Evolutionary conservation across 1,284 basidiomycete genomes (phyloP), one percentile per base, ranked within the genome.

Genomic region (Inonotus obliquus): DNA sequence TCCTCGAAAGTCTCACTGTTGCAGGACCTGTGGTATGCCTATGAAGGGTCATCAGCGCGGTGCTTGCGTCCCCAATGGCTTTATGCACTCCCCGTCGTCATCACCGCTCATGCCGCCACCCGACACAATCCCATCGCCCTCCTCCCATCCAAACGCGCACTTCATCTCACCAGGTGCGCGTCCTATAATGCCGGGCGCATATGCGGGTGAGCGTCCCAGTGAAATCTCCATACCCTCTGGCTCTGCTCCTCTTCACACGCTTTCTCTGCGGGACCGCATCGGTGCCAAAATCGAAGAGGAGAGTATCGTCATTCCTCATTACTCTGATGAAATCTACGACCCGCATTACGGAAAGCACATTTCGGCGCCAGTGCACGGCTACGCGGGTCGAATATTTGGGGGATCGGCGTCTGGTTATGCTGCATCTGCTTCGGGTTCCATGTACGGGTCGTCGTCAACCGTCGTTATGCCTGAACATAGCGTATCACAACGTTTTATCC

Each of bases 41-140:
- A 66, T 64, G 65, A 64, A 62, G 37, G 65, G 65, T 9, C 65
- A 66, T 52, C 39, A 53, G 32, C 60, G 63, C 17, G 55, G 51
- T 23, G 37, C 25, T n/a, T 65, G 57, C 39, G 56, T 25, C 44
- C 38, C 52, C 41, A 37, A 38, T 29, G 11, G 21, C 13, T 19
- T 21, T 37, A 32, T 55, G 37, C 39, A 54, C 56, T 25, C 51
- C 47, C 23, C 57, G 21, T 17, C 47, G 54, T 45, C 32, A 49
- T 41, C 58, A 49, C 17, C 27, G 27, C 37, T 59, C 51, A 29
- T 44, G 62, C 39, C n/a, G 35, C 27, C 52, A 38, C 38, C 53
- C 32, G 47, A 29, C 49, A 51, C 53, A n/a, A 23, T 56, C 44
- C 52, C 58, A 47, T 25, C 60, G 35, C 27, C 27, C 14, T 27